Evolutionary conservation across 1,284 basidiomycete species (phyloP).

Genomic region (Ceratobasidium sp.): DNA sequence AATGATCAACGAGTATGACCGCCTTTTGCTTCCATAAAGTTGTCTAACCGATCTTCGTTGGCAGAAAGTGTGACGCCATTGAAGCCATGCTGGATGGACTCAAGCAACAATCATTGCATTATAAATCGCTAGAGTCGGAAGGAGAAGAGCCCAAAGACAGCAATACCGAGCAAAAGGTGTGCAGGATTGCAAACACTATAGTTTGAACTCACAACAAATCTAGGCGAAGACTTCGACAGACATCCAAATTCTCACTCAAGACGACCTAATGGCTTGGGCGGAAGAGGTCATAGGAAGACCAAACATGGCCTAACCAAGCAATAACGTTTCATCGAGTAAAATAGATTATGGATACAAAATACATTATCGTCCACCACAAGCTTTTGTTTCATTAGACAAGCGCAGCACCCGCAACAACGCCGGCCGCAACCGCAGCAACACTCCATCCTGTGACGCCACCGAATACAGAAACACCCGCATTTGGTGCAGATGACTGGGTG

Average conservation of each 20-base stretch:
- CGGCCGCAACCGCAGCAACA: conserved; percentile 2
- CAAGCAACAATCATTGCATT: conserved; percentile 24
- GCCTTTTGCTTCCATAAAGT: not conserved
- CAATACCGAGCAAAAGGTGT: conserved; percentile 4
- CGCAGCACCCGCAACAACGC: conserved; percentile 22
- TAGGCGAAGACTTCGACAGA: conserved; percentile 20
- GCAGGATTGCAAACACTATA: not conserved
- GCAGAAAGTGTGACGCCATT: conserved; percentile 43
- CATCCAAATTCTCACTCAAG: conserved; percentile 18
- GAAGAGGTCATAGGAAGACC: conserved; percentile 4
- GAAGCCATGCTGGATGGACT: conserved; percentile 34
- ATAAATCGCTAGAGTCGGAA: not conserved
- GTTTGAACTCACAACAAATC: not conserved
- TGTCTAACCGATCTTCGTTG: no score
- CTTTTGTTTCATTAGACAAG: conserved; percentile 13
- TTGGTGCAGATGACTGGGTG: not conserved
- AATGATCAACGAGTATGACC: conserved; percentile 41
- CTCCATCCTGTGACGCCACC: conserved; percentile 23
- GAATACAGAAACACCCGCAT: conserved; percentile 17
- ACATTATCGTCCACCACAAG: not conserved
- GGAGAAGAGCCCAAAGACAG: not conserved
- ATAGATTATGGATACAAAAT: conserved; percentile 24
- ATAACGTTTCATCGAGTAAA: conserved; percentile 6
- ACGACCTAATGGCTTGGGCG: conserved; percentile 29
- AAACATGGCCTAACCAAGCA: not conserved